These are phyloP conservation scores for Ramaria rubella DNA, from an alignment of 768 basidiomycete species.

Conservation along the genomic window DNA sequence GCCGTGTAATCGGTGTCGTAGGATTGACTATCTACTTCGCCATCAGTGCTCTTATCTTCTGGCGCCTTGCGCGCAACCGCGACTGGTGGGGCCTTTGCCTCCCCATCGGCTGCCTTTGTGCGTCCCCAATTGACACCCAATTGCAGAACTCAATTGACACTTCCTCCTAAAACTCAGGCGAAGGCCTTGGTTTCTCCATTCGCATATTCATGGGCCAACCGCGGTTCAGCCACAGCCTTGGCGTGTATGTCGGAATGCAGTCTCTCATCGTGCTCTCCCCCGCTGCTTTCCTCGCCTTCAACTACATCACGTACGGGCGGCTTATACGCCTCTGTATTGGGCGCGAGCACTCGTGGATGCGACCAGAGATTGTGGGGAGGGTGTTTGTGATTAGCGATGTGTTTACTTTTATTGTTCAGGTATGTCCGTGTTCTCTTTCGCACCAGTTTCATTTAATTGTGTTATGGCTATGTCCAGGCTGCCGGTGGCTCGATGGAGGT, in stretches of 20 bases:
- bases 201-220: not conserved
- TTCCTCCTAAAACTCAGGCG: not conserved
- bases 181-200: not conserved
- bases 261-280: conserved; percentile 22
- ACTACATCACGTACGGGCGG: conserved; percentile 28
- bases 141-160: not conserved
- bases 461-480: too few species aligned
- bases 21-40: conserved; percentile 20
- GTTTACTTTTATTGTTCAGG: conserved; percentile 24
- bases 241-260: conserved; percentile 18
- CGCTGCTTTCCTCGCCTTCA: conserved; percentile 27
- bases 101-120: conserved; percentile 25
- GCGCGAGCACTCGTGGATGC: conserved; percentile 19
- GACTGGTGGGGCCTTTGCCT: conserved; percentile 29
- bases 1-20: conserved; percentile 17
- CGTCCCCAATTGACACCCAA: not conserved
- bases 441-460: too few species aligned
- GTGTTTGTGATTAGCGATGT: conserved; percentile 26
- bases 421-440: not conserved
- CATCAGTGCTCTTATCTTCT: conserved; percentile 12
- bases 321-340: conserved; percentile 18
- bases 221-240: conserved; percentile 16
- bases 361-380: conserved; percentile 19
- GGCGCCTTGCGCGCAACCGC: conserved; percentile 17
- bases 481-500: conserved; percentile 18